phyloP scores from a whole-genome alignment of 1,284 basidiomycete species.

The Ustilago curta region DNA sequence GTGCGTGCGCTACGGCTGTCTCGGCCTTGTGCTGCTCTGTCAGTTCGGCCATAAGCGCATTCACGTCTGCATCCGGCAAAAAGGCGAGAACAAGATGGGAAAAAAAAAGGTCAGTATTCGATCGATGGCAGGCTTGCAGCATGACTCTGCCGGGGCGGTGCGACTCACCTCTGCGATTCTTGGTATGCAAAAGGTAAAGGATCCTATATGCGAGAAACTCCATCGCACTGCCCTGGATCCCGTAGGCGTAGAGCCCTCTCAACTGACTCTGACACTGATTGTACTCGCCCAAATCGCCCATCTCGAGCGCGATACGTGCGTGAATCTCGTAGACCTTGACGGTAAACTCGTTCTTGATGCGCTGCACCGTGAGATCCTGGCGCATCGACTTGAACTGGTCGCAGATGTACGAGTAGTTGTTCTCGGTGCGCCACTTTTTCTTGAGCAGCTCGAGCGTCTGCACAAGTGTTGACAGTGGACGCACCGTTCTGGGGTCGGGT shows the following conservation, averaged over 20 bases:
- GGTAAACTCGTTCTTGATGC: slow-evolving; percentile 98
- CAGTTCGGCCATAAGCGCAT: slow-evolving; percentile 94
- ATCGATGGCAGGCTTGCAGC: too few species aligned
- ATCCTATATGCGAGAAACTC: slow-evolving; percentile 99
- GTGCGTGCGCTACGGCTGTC: slow-evolving; percentile 85
- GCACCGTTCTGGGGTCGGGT: slow-evolving; percentile 92
- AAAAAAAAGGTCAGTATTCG: not conserved
- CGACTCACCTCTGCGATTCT: slow-evolving; percentile 86
- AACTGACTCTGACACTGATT: slow-evolving; percentile 96
- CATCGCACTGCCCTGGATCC: slow-evolving; percentile 87
- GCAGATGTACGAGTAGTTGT: slow-evolving; percentile 91
- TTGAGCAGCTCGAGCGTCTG: slow-evolving; percentile 89
- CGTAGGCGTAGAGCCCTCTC: slow-evolving; percentile 89
- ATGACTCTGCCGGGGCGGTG: not conserved
- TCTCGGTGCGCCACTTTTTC: slow-evolving; percentile 85
- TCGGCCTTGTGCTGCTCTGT: slow-evolving; percentile 86
- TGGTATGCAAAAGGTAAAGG: slow-evolving; percentile 92
- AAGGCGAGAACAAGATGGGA: not conserved
- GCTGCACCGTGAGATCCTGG: slow-evolving; percentile 98
- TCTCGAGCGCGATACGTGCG: slow-evolving; percentile 94
- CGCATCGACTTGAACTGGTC: slow-evolving; percentile 98
- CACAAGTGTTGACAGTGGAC: slow-evolving; percentile 85
- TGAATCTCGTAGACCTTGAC: slow-evolving; percentile 98
- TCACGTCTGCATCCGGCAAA: slow-evolving; percentile 78
- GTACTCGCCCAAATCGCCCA: slow-evolving; percentile 98